These are phyloP conservation scores for Epichloe uncinata DNA, from an alignment of 2,329 filamentous ascomycete genomes.

Conservation along the genomic window DNA sequence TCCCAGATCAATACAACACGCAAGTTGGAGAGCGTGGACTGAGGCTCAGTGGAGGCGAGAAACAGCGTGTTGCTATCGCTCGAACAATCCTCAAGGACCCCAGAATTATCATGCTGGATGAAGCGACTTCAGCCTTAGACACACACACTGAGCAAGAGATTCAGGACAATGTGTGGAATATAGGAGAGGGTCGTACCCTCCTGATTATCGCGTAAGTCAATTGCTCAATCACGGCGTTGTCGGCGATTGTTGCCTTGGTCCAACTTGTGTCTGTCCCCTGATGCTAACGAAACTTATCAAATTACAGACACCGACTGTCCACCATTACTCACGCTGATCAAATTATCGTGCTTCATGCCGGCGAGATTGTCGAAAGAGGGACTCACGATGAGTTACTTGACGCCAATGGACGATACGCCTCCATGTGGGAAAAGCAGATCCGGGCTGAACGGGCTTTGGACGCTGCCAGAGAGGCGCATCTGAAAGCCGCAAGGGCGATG, in stretches of 20 bases:
- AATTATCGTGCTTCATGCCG: slow-evolving; percentile 65
- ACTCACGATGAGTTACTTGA: slow-evolving; percentile 65
- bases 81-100: slow-evolving; percentile 87
- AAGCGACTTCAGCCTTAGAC: slow-evolving; percentile 83
- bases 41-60: slow-evolving; percentile 78
- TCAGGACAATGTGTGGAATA: slow-evolving; percentile 67
- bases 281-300: slow-evolving; percentile 9
- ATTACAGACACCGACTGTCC: slow-evolving; percentile 57
- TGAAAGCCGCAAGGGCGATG: slow-evolving; percentile 24
- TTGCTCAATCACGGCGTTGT: no score
- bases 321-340: slow-evolving; percentile 79
- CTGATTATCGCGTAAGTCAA: slow-evolving; percentile 75
- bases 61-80: slow-evolving; percentile 86
- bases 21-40: slow-evolving; percentile 86
- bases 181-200: slow-evolving; percentile 78
- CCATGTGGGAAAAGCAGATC: slow-evolving; percentile 86
- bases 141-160: slow-evolving; percentile 90
- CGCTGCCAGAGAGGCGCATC: slow-evolving; percentile 22
- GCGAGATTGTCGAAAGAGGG: slow-evolving; percentile 64
- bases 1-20: slow-evolving; percentile 78
- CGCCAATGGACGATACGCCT: slow-evolving; percentile 59
- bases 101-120: slow-evolving; percentile 82
- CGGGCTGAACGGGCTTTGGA: slow-evolving; percentile 53
- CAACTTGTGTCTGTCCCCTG: neutral
- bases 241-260: no score